Evolutionary conservation across 179 eudicot genomes (phyloP), one percentile per base, ranked within the genome.

Genomic region (Vitellaria paradoxa): DNA sequence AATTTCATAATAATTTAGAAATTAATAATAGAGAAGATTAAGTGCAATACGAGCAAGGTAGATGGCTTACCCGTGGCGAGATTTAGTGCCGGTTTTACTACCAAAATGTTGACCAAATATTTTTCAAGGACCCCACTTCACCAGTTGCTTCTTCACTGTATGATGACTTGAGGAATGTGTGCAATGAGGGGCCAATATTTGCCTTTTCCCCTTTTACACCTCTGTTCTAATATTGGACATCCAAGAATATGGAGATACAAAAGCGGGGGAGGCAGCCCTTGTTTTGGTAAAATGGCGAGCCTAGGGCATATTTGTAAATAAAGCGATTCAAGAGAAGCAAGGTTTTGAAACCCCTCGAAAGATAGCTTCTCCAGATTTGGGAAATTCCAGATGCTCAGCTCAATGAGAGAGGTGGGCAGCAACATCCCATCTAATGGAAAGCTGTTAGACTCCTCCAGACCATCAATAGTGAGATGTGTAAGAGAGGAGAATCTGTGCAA

Each of bases 401-500:
- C 15, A 0, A 53, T 53, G 17, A 53, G 57, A 53, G 17, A 11
- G 57, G 13, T 26, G 20, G 57, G 57, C 57, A 53, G 15, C 57
- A 53, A 53, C 57, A 53, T 53, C 37, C 37, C 37, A 30, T 30
- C 37, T 30, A 30, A 30, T 30, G 37, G 37, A 30, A 30, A 30
- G 37, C 37, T 30, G 37, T 30, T 30, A 30, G 37, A 30, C 37
- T 30, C 37, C 37, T 30, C 37, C 37, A 30, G 37, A 30, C 75
- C 75, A 14, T 14, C 42, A 55, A 72, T 24, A 17, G 4, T 3
- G 12, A 55, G 24, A 24, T 72, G 3, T 55, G 0, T 56, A 56
- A 72, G 75, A 72, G 64, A 72, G 47, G 75, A 21, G 21, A 72
- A 42, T 23, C 8, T 46, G 63, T 72, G 46, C 17, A 56, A 72